A percentile compares a stretch with the other conserved stretches of the same genome.
These are phyloP conservation scores for Fennellomyces sp. DNA, from an alignment of 371 early-diverging fungal species.

Conservation along the genomic window DNA sequence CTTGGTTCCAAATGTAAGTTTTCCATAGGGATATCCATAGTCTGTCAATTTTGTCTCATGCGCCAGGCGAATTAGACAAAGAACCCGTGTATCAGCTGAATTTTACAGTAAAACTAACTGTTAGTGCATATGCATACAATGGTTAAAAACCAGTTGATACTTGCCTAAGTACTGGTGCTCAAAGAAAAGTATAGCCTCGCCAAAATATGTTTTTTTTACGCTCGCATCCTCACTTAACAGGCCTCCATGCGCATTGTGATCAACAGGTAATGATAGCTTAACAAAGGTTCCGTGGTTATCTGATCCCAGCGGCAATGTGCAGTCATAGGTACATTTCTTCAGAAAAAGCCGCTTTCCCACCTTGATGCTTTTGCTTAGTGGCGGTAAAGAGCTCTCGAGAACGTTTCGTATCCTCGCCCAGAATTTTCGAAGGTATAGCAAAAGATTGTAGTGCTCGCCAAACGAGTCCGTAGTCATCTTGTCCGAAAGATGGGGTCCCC, in stretches of 20 bases:
- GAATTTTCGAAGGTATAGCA: not conserved
- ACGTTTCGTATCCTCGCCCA: not conserved
- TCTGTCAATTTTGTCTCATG: not conserved
- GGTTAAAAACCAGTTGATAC: too few species aligned
- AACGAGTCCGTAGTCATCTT: not conserved
- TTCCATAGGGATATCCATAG: not conserved
- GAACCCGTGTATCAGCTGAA: not conserved
- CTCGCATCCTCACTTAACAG: too few species aligned
- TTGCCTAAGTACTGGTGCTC: too few species aligned
- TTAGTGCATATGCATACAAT: not conserved
- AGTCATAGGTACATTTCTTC: too few species aligned
- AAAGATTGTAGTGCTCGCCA: not conserved
- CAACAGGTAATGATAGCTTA: too few species aligned
- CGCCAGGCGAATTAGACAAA: not conserved
- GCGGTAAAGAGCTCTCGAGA: not conserved
- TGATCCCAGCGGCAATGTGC: too few species aligned
- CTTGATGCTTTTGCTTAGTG: not conserved
- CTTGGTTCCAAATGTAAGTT: not conserved
- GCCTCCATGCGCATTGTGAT: too few species aligned
- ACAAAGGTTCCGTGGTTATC: too few species aligned
- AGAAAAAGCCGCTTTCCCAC: not conserved
- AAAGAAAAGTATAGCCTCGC: too few species aligned
- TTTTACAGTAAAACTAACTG: not conserved
- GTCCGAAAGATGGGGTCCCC: not conserved
- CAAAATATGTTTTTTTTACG: too few species aligned